Conservation (phyloP, 257 asterid species). For the Eucommia ulmoides region DNA sequence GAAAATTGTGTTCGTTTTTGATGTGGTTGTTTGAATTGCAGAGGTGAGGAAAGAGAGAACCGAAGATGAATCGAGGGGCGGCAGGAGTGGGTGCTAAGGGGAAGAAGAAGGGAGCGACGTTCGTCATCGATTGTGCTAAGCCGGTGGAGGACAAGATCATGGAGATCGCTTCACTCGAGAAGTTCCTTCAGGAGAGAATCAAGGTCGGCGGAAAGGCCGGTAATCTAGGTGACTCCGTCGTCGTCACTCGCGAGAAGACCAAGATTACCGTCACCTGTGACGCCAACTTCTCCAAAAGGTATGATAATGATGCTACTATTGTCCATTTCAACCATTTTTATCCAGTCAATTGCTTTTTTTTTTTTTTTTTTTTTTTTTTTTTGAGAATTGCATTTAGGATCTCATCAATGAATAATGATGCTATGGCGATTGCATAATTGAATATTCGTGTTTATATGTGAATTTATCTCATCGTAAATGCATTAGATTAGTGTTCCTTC, state of each 20-base stretch:
- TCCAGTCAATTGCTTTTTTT: no score
- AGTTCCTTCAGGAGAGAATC: constrained; percentile 40
- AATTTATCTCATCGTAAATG: no score
- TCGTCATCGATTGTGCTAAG: constrained; percentile 35
- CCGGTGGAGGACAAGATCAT: constrained; percentile 43
- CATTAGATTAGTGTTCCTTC: no score
- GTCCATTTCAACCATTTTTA: no score
- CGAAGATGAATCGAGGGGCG: constrained; percentile 15
- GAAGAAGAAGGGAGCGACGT: constrained; percentile 33
- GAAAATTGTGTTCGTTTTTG: no score
- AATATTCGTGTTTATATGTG: no score
- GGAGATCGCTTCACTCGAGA: constrained; percentile 38
- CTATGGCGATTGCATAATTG: no score
- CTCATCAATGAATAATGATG: no score
- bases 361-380: no score
- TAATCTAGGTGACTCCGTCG: constrained; percentile 34
- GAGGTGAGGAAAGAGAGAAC: constrained; percentile 6
- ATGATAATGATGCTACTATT: no score
- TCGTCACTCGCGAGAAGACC: constrained; percentile 30
- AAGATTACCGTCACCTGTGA: constrained; percentile 33
- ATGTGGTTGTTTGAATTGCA: background rate
- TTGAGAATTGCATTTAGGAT: no score
- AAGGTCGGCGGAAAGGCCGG: constrained; percentile 45
- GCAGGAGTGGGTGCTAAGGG: constrained; percentile 26
- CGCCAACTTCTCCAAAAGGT: constrained; percentile 34